A percentile compares a stretch with the other conserved stretches of the same genome.
phyloP scores from a whole-genome alignment of 805 yeast genomes.

The Yamadazyma endophytica region DNA sequence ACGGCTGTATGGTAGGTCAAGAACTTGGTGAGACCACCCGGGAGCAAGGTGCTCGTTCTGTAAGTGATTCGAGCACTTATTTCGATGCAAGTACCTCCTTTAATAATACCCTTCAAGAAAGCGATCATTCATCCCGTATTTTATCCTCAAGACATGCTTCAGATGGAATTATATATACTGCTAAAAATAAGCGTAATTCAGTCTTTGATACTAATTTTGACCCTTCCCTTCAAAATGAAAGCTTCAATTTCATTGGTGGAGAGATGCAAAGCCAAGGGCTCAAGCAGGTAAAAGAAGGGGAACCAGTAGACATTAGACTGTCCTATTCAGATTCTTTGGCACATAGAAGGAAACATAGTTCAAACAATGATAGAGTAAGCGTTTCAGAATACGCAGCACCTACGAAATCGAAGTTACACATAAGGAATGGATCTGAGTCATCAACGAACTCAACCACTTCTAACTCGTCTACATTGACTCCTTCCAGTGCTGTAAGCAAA shows the following conservation, averaged over 20 bases:
- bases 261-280: constrained; percentile 1
- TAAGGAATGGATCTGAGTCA: constrained; percentile 32
- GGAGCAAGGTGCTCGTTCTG: no score
- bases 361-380: background rate
- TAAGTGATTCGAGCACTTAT: no score
- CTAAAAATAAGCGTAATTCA: constrained; percentile 7
- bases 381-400: background rate
- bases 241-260: no score
- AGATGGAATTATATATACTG: constrained; percentile 9
- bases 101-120: background rate
- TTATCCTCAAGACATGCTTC: constrained; percentile 6
- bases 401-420: constrained; percentile 5
- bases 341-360: background rate
- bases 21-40: no score
- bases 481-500: constrained; percentile 24
- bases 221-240: no score
- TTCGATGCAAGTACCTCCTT: no score
- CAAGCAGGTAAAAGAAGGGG: no score
- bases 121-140: background rate
- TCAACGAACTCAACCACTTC: constrained; percentile 28
- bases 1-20: no score
- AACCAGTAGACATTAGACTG: no score
- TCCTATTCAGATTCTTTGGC: no score
- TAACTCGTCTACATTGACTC: constrained; percentile 25
- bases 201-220: constrained; percentile 14